Evolutionary conservation across 2,329 filamentous ascomycete species (phyloP), one percentile per base, ranked within the genome.

Genomic region (Bipolaris zeicola): DNA sequence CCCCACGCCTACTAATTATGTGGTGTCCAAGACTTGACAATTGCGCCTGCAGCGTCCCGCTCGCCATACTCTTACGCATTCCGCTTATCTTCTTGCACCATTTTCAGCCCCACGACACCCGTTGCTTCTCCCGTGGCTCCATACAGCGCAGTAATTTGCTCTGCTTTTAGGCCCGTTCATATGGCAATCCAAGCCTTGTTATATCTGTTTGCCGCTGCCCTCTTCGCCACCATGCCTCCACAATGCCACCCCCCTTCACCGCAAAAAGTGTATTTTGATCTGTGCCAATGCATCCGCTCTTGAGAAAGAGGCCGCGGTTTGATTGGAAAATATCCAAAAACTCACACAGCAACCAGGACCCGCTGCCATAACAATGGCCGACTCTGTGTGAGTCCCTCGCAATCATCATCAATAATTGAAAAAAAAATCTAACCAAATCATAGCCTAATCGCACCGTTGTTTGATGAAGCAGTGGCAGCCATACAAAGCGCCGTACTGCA

Each of bases 61-160:
- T 57, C 28, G 31, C 47, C 37, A 43, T 55, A 10, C 52, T 56
- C 44, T 58, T 58, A 58, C 52, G 48, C 52, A 55, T 59, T 52
- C 63, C 61, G 63, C 66, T 57, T 67, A 68, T 67, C 65, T 64
- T 57, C 34, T 60, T 39, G 34, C 52, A 39, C 52, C 51, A 55
- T 64, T 31, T 13, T 59, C 56, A 62, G 69, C 69, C 70, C 70
- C 68, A 71, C 68, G 68, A 64, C 57, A 44, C 54, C 62, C 51
- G 52, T 57, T 62, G 55, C 45, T 61, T 52, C 52, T 57, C 54
- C 60, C 58, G 59, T 61, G 55, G 41, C 60, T 61, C 57, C 61
- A 62, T 63, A 57, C 52, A 52, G 43, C 43, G 34, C 45, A 53
- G 48, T 47, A 52, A 60, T 48, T 42, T 58, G 60, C 61, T 58